Base-by-base conservation (phyloP, 169 alveolate species). In the Cryptosporidium xiaoi region DNA sequence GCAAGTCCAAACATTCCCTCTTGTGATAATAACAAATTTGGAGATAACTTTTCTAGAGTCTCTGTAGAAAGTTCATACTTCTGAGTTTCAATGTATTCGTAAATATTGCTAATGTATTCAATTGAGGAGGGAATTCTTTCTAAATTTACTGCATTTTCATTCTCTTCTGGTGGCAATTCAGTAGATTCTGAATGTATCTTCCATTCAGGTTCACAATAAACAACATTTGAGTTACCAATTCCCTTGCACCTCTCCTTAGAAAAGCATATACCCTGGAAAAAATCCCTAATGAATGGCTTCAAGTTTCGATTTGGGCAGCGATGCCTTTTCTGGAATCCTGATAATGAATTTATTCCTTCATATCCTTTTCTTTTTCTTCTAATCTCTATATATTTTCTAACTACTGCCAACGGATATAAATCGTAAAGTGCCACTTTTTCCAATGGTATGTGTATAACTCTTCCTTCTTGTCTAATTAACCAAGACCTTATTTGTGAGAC, bases 1-100 rank as follows among this genome's bases (percentile, higher is more conserved):
- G 87, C 58, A n/a, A 77, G 71, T 16, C 87, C 87, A 40, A 77
- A 77, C 27, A 77, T 51, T 20, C 87, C 87, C 27, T 77, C 87
- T 8, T 68, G 71, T 44, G 87, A 77, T 27, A 77, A 71, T 4
- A 77, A n/a, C 20, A 77, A 60, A 27, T 77, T 77, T 12, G 87
- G 87, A 16, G 87, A 77, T 33, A 77, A 66, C 40, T 77, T 77
- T 15, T 77, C 71, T 36, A 77, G 33, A 58, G 87, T 62, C 4
- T 77, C 87, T n/a, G 87, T n/a, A 13, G 87, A 62, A 77, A 77
- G 87, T 20, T 77, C 87, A 62, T 77, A 77, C 60, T 62, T 56
- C 58, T 77, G 87, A 44, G 64, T 20, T 46, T 77, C 87, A 40
- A 77, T 62, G 64, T 77, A 51, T 48, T 77, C 87, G 64, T 77